Evolutionary conservation across 345 rosid genomes (phyloP), one percentile per base, ranked within the genome.

Genomic region (Gossypium herbaceum): DNA sequence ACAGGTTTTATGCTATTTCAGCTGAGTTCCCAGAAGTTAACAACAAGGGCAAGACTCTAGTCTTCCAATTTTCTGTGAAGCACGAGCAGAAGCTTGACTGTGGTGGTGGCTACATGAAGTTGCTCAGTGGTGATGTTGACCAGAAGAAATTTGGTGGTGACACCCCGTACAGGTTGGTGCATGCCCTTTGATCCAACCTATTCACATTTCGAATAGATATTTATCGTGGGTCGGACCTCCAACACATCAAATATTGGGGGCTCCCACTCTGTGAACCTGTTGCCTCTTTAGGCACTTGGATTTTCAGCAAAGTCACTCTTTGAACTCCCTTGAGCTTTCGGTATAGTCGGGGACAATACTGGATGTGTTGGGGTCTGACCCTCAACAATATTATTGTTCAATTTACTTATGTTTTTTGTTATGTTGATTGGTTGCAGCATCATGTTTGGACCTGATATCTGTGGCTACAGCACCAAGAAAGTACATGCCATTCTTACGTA

Each of bases 21-120:
- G 98, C 97, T 72, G 91, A 89, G 83, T 96, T 84, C 85, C 97
- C 97, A 68, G 88, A 85, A 75, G 86, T 96, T 85, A 96, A 92
- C 79, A 96, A 90, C 90, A 96, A 96, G 84, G 97, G 89, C 63
- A 86, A 89, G 76, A 90, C 97, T 16, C 80, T 96, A 4, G 99
- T 93, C 79, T 96, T 96, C 88, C 99, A 93, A 70, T 93, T 93
- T 78, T 89, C 92, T 3, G 99, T 93, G 75, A 95, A 95, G 92
- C 99, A 95, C 59, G 99, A 95, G 77, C 99, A 95, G 83, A 93
- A 95, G 85, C 98, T 95, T 75, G 99, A 95, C 82, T 95, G 98
- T 82, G 99, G 99, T 81, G 99, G 99, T 78, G 99, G 99, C 72
- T 95, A 95, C 89, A 88, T 95, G 94, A 95, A 95, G 89, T 79